Evolutionary conservation across 768 basidiomycete species (phyloP).

Genomic region (Naganishia vishniacii): DNA sequence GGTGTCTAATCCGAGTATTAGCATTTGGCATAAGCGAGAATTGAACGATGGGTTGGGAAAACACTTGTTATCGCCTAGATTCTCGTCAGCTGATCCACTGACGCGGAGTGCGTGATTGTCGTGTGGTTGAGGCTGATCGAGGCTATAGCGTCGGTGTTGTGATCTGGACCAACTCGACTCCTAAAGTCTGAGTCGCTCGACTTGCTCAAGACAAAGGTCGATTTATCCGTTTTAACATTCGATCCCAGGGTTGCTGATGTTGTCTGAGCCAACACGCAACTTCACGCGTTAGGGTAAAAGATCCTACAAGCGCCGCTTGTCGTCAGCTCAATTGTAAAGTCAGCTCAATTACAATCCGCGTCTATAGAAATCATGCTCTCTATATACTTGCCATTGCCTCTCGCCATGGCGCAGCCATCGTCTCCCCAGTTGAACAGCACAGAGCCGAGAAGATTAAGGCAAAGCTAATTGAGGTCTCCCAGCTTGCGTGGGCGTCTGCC

Average conservation of each 20-base stretch:
- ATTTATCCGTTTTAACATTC: too few relatives aligned
- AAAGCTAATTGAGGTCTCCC: background rate
- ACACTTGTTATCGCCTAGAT: too few relatives aligned
- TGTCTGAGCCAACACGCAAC: constrained; percentile 11
- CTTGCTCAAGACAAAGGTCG: too few relatives aligned
- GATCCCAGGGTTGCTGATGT: background rate
- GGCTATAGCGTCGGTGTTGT: too few relatives aligned
- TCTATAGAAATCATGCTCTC: background rate
- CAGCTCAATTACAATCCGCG: background rate
- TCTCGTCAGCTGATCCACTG: too few relatives aligned
- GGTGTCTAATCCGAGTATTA: too few relatives aligned
- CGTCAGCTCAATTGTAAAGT: background rate
- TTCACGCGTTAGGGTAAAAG: constrained; percentile 5
- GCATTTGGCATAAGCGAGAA: too few relatives aligned
- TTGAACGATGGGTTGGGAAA: too few relatives aligned
- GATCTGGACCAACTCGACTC: too few relatives aligned
- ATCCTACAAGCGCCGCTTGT: constrained; percentile 1
- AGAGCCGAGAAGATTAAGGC: background rate
- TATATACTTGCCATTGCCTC: background rate
- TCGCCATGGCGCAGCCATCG: background rate
- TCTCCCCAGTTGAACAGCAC: background rate
- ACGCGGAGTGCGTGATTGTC: too few relatives aligned
- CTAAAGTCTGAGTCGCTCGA: too few relatives aligned
- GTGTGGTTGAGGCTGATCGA: too few relatives aligned
- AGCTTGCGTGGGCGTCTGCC: background rate